Evolutionary conservation across 192 early-diverging fungal genomes (phyloP).

Genomic region (Lunasporangiospora selenospora): DNA sequence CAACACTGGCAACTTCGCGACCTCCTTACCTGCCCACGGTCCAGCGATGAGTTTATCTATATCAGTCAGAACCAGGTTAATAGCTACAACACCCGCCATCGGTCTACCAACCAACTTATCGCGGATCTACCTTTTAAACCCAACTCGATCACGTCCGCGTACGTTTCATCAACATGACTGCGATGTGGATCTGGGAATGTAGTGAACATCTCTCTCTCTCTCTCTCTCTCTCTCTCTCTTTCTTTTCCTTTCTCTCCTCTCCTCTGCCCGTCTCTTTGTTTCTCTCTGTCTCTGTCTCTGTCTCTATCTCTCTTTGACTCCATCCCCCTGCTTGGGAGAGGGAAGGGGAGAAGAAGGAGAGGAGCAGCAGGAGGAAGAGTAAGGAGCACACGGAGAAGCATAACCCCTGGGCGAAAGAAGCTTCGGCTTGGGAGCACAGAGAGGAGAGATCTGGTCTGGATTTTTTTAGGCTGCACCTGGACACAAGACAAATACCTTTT

Average conservation of each 20-base stretch:
- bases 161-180: no score
- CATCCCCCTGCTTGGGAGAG: no score
- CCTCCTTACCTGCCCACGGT: constrained; percentile 79
- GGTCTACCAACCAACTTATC: constrained; percentile 57
- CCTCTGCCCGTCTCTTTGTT: no score
- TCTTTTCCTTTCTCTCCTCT: background rate
- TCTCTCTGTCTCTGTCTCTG: no score
- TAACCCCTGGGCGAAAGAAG: no score
- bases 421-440: no score
- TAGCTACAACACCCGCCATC: constrained; percentile 64
- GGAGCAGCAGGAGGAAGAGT: background rate
- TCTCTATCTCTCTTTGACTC: no score
- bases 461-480: constrained; percentile 82
- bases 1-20: constrained; percentile 98
- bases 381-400: no score
- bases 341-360: no score
- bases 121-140: constrained; percentile 72
- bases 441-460: no score
- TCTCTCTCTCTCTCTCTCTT: background rate
- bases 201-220: constrained; percentile 65
- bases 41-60: constrained; percentile 79
- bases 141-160: constrained; percentile 54
- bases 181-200: no score
- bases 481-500: constrained; percentile 58
- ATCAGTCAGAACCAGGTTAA: constrained; percentile 76